Evolutionary conservation across 352 stramenopile genomes (phyloP), one percentile per base, ranked within the genome.

Genomic region (Phytophthora ohioensis): DNA sequence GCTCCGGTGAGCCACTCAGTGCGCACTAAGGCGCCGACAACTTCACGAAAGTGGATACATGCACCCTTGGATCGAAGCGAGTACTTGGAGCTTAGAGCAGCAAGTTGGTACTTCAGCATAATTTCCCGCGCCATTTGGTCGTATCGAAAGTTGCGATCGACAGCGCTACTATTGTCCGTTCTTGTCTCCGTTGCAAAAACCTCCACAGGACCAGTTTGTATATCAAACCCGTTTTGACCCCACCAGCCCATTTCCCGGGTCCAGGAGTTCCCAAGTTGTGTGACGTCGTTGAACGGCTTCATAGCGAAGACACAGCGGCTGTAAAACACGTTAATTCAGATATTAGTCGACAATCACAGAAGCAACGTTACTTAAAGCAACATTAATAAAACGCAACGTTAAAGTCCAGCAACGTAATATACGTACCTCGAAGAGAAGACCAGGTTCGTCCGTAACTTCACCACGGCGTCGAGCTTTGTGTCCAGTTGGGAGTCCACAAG

Each of bases 1-100:
- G 57, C 43, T 15, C 43, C 32, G 10, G 57, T 48, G 5, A 64
- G 35, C 35, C 34, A 64, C 15, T 64, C 45, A 27, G 1, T 27
- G 8, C 21, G 57, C 4, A 12, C 5, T 7, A 49, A 5, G n/a
- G 45, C 45, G 13, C 57, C 57, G 2, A 64, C 35, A 38, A 56
- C 21, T 55, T 36, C 27, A 5, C 46, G 46, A 52, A 52, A 52
- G 17, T 8, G 10, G n/a, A 52, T 35, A 36, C 36, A 52, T 6
- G 46, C 21, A 0, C 46, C 35, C 46, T 52, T 52, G 0, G 27
- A 11, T 52, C 46, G 27, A n/a, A 52, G 46, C 17, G 46, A 52
- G 27, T 52, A 35, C 21, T 52, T 52, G 1, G 21, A 35, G 8
- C 2, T 1, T 9, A 52, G 10, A 10, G 10, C 21, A n/a, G 46